These are phyloP conservation scores for Puccinia novopanici DNA, from an alignment of 1,284 basidiomycete species.

Conservation along the genomic window DNA sequence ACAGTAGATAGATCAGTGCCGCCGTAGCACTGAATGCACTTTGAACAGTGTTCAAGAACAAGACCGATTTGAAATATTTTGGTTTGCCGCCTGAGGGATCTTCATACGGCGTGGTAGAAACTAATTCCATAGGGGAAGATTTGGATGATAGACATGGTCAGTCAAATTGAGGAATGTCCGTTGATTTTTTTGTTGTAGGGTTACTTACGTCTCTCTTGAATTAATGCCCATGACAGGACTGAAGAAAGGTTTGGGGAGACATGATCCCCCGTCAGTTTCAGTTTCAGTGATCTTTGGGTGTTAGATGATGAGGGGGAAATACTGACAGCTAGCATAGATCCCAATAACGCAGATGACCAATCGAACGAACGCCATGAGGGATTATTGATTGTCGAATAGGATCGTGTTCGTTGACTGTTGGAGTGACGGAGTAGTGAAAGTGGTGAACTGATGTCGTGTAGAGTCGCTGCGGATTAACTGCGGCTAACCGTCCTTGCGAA, in stretches of 20 bases:
- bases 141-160: neutral
- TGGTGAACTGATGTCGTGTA: constrained; percentile 9
- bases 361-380: constrained; percentile 37
- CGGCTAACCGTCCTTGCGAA: neutral
- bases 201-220: constrained; percentile 49
- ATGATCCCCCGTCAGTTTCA: neutral
- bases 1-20: constrained; percentile 75
- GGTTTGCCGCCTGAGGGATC: constrained; percentile 53
- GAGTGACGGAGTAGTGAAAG: neutral
- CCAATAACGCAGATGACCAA: constrained; percentile 35
- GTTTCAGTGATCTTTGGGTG: neutral
- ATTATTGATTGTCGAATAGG: neutral
- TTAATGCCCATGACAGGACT: constrained; percentile 48
- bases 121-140: neutral
- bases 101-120: constrained; percentile 46
- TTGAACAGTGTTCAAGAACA: constrained; percentile 85
- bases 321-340: constrained; percentile 46
- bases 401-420: neutral
- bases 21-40: constrained; percentile 77
- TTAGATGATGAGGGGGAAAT: neutral
- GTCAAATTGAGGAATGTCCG: neutral
- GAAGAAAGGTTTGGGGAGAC: neutral
- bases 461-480: neutral
- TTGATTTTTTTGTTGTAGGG: too few relatives aligned
- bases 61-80: constrained; percentile 72